Evolutionary conservation across 345 rosid genomes (phyloP).

Genomic region (Hibiscus tridactylites): DNA sequence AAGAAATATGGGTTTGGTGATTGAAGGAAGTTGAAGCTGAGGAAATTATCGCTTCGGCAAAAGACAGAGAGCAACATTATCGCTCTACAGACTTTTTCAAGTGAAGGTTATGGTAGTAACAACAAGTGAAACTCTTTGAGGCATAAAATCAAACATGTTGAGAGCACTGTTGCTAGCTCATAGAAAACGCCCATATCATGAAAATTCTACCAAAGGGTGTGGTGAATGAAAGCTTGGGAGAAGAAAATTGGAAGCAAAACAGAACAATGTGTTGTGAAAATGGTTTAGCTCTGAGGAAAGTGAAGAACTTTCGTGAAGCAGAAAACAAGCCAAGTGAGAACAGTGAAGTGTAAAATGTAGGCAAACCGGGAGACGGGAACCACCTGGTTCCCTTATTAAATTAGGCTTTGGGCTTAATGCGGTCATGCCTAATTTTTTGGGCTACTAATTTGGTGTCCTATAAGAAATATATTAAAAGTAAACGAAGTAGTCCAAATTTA

Average conservation of each 20-base stretch:
- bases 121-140: not conserved
- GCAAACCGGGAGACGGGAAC: not conserved
- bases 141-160: conserved; percentile 3
- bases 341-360: not conserved
- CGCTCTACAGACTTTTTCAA: not conserved
- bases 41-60: conserved; percentile 21
- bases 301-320: not conserved
- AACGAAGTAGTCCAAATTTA: too few species aligned
- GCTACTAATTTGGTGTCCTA: not conserved
- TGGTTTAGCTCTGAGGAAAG: not conserved
- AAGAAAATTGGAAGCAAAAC: not conserved
- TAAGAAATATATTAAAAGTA: too few species aligned
- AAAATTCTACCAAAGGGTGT: not conserved
- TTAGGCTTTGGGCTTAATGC: not conserved
- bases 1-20: conserved; percentile 14
- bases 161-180: not conserved
- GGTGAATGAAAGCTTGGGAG: not conserved
- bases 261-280: not conserved
- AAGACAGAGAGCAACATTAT: conserved; percentile 24
- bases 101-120: not conserved
- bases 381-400: not conserved
- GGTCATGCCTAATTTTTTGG: not conserved
- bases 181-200: fast-evolving
- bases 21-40: conserved; percentile 29
- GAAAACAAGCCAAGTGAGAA: not conserved